A percentile compares a stretch with the other conserved stretches of the same genome.
phyloP scores from a whole-genome alignment of 768 basidiomycete genomes.

The Lentinula edodes region DNA sequence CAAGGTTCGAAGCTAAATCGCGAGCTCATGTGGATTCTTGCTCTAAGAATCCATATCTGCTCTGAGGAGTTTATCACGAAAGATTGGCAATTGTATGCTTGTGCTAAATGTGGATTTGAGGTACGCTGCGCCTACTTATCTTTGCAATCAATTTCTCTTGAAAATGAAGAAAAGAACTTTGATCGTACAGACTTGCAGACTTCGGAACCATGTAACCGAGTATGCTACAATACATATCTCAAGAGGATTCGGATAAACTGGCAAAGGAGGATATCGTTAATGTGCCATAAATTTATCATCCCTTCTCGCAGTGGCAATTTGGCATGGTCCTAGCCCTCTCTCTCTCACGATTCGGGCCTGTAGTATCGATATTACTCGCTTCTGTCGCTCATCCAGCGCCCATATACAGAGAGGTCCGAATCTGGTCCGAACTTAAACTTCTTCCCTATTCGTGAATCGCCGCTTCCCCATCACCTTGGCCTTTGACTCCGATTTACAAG shows the following conservation, averaged over 20 bases:
- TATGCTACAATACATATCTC: not conserved
- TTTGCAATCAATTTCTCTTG: not conserved
- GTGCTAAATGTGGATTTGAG: not conserved
- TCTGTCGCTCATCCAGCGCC: not conserved
- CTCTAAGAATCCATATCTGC: no score
- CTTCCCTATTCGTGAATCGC: not conserved
- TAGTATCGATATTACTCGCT: not conserved
- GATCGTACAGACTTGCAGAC: not conserved
- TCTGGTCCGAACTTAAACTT: not conserved
- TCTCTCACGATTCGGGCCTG: not conserved
- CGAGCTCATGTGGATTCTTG: not conserved
- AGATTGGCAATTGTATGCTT: not conserved
- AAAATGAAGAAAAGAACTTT: not conserved
- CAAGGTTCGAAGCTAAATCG: not conserved
- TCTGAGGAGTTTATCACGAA: no score
- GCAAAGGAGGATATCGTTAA: not conserved
- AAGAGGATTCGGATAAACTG: not conserved
- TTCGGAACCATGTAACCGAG: not conserved
- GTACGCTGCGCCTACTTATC: not conserved
- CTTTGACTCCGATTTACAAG: not conserved
- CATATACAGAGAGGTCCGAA: not conserved
- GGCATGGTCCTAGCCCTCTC: not conserved
- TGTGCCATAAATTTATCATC: not conserved
- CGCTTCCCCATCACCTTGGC: not conserved
- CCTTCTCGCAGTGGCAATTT: not conserved